These are phyloP conservation scores for Tarenaya hassleriana DNA, from an alignment of 345 rosid species.

Conservation along the genomic window DNA sequence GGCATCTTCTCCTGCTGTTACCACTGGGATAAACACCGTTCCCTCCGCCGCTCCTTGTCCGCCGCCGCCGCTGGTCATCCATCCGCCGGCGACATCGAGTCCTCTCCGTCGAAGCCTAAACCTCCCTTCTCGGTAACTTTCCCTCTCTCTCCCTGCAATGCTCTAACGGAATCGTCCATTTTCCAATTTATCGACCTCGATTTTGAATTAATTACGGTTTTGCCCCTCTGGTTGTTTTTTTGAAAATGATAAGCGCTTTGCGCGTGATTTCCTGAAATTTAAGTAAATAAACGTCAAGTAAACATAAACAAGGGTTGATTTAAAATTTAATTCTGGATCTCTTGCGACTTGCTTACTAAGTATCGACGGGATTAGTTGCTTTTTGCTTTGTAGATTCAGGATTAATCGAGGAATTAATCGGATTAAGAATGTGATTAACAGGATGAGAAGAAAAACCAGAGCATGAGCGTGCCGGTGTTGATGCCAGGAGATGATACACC, in stretches of 20 bases:
- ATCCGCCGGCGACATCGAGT: conserved; percentile 40
- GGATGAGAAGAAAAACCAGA: conserved; percentile 45
- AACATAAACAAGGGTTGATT: not conserved
- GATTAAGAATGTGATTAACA: conserved; percentile 9
- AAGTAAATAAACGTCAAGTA: not conserved
- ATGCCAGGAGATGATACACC: conserved; percentile 93
- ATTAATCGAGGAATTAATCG: too few species aligned
- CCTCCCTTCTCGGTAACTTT: conserved; percentile 37
- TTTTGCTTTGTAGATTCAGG: not conserved
- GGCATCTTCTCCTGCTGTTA: conserved; percentile 97
- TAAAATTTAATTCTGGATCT: not conserved
- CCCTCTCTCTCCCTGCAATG: not conserved
- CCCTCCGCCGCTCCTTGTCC: conserved; percentile 63
- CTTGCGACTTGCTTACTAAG: too few species aligned
- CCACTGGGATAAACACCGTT: conserved; percentile 93
- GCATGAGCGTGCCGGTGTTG: conserved; percentile 66
- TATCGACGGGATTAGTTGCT: not conserved
- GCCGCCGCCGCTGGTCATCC: conserved; percentile 32
- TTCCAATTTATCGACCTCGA: not conserved
- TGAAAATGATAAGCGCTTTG: not conserved
- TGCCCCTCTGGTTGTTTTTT: not conserved
- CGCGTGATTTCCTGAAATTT: too few species aligned
- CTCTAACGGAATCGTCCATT: not conserved
- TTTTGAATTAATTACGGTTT: not conserved
- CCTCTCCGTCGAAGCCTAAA: conserved; percentile 46